These are phyloP conservation scores for Neurospora sp. DNA, from an alignment of 495 filamentous ascomycete genomes.

Conservation along the genomic window DNA sequence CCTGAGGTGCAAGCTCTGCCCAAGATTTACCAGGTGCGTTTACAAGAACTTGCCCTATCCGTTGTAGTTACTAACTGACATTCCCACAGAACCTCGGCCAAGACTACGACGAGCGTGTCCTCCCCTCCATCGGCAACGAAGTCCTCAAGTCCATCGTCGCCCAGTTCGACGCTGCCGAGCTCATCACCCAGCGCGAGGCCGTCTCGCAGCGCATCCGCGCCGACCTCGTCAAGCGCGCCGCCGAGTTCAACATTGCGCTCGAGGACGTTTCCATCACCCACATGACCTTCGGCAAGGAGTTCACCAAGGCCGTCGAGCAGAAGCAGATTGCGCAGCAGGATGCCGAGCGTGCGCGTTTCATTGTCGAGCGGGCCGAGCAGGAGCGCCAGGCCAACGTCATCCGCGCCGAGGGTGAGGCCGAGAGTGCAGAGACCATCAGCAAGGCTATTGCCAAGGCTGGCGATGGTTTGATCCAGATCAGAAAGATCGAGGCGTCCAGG, in stretches of 20 bases:
- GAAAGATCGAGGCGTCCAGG: constrained; percentile 91
- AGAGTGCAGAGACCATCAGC: constrained; percentile 88
- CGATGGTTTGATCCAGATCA: constrained; percentile 87
- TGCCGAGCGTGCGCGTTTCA: constrained; percentile 91
- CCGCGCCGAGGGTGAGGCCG: constrained; percentile 91
- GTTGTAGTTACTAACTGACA: too few species aligned
- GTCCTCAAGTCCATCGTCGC: constrained; percentile 98
- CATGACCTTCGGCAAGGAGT: constrained; percentile 99
- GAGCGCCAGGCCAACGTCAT: constrained; percentile 98
- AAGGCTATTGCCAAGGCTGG: constrained; percentile 87
- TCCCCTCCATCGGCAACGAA: constrained; percentile 99
- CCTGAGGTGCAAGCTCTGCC: constrained; percentile 88
- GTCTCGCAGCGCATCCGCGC: constrained; percentile 91
- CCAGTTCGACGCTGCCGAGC: constrained; percentile 97
- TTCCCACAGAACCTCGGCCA: constrained; percentile 58
- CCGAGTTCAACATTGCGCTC: constrained; percentile 97
- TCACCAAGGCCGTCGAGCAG: constrained; percentile 97
- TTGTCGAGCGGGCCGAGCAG: constrained; percentile 98
- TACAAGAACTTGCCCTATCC: neutral
- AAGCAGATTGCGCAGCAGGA: constrained; percentile 99
- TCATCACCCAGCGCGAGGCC: constrained; percentile 97
- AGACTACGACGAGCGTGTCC: constrained; percentile 98
- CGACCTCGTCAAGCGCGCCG: constrained; percentile 90
- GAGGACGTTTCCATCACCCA: constrained; percentile 99
- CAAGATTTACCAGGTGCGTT: constrained; percentile 91